These are phyloP conservation scores for Punctularia strigosozonata DNA, from an alignment of 768 basidiomycete genomes.

Conservation along the genomic window DNA sequence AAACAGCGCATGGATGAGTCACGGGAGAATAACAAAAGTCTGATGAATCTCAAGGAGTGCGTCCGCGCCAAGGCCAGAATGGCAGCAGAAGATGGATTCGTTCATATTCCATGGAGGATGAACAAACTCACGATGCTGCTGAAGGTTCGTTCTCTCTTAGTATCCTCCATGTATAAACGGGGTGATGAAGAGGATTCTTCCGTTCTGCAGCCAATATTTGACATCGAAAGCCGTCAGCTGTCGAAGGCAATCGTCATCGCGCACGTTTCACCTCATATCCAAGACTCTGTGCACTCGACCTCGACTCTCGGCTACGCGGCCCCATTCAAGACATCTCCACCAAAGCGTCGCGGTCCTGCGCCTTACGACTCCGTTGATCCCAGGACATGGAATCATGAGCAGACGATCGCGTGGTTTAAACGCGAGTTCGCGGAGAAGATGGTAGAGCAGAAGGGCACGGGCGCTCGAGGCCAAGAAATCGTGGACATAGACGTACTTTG, in stretches of 20 bases:
- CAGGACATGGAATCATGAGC: constrained; percentile 20
- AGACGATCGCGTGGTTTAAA: constrained; percentile 18
- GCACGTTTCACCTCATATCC: constrained; percentile 25
- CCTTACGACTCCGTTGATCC: constrained; percentile 22
- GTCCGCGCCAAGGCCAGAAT: constrained; percentile 25
- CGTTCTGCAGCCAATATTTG: constrained; percentile 19
- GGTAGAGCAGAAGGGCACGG: constrained; percentile 3
- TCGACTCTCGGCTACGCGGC: constrained; percentile 23
- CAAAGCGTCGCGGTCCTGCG: constrained; percentile 17
- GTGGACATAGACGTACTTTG: constrained; percentile 18
- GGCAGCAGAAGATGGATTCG: constrained; percentile 22
- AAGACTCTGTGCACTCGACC: constrained; percentile 20
- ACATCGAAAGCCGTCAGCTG: constrained; percentile 20
- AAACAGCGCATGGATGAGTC: constrained; percentile 24
- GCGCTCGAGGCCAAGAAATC: constrained; percentile 3
- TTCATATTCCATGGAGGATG: constrained; percentile 23
- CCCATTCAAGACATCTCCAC: constrained; percentile 20
- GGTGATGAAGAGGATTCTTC: background rate
- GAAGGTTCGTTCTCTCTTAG: constrained; percentile 12
- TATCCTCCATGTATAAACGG: background rate
- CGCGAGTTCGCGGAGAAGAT: constrained; percentile 12
- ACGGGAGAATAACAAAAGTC: constrained; percentile 23
- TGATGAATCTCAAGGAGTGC: constrained; percentile 26
- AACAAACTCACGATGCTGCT: constrained; percentile 25
- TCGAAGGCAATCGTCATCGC: constrained; percentile 22